A percentile compares a stretch with the other conserved stretches of the same genome.
phyloP scores from a whole-genome alignment of 768 basidiomycete species.

The Myochromella boudieri region DNA sequence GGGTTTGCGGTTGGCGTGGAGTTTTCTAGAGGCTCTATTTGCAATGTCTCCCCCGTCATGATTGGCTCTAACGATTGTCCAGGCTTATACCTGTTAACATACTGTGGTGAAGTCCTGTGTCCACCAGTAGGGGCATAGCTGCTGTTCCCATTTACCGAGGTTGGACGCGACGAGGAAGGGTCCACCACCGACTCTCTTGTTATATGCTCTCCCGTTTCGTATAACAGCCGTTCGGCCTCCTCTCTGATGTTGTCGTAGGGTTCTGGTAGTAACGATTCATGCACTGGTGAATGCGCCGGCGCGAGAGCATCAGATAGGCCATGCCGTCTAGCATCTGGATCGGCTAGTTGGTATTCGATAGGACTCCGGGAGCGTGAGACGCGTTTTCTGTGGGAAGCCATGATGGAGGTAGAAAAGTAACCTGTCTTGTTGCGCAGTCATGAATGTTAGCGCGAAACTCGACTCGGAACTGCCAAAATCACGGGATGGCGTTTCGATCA shows the following conservation, averaged over 20 bases:
- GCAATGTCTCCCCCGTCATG: constrained; percentile 63
- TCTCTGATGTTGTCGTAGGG: constrained; percentile 9
- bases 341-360: constrained; percentile 13
- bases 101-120: constrained; percentile 24
- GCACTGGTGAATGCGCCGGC: too few relatives aligned
- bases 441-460: constrained; percentile 6
- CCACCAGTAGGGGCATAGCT: background rate
- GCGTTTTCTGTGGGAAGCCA: constrained; percentile 14
- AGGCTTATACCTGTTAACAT: constrained; percentile 57
- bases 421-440: background rate
- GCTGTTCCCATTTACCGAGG: constrained; percentile 2
- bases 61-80: constrained; percentile 63
- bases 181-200: background rate
- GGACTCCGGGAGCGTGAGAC: background rate
- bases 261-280: too few relatives aligned
- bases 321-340: constrained; percentile 11
- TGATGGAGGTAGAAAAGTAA: background rate
- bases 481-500: constrained; percentile 16
- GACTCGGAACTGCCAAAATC: constrained; percentile 6
- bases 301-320: constrained; percentile 13
- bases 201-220: background rate
- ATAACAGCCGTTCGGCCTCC: constrained; percentile 3
- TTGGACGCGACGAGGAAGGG: constrained; percentile 1
- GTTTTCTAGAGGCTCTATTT: constrained; percentile 40
- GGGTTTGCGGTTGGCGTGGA: constrained; percentile 24